These are phyloP conservation scores for Ligustrum vulgare DNA, from an alignment of 257 asterid species.

Conservation along the genomic window DNA sequence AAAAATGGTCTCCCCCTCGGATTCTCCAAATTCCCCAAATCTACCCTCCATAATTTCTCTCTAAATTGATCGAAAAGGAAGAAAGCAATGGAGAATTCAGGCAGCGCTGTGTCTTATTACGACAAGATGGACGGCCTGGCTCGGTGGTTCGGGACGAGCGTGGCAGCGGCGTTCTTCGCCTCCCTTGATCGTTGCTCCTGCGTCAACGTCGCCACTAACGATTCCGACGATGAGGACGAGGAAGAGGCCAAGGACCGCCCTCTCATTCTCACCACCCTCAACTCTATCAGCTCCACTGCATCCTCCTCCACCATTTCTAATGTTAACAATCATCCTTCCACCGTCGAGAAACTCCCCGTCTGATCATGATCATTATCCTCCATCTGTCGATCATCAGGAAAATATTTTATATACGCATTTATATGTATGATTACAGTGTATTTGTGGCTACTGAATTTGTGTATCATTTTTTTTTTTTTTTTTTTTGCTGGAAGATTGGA, in stretches of 20 bases:
- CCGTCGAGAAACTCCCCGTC: slow-evolving; percentile 10
- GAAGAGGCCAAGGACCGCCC: slow-evolving; percentile 42
- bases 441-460: neutral
- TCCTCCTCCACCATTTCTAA: neutral
- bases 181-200: slow-evolving; percentile 49
- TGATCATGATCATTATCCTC: neutral
- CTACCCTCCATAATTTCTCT: neutral
- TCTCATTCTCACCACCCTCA: slow-evolving; percentile 33
- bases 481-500: neutral
- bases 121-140: slow-evolving; percentile 42
- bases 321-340: neutral
- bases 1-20: neutral
- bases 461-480: neutral
- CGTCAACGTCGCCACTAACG: slow-evolving; percentile 37
- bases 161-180: slow-evolving; percentile 47
- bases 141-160: slow-evolving; percentile 35
- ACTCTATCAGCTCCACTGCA: slow-evolving; percentile 2
- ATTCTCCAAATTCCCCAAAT: neutral
- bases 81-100: neutral
- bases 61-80: neutral
- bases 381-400: neutral
- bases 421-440: neutral
- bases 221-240: slow-evolving; percentile 30
- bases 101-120: neutral
- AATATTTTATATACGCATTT: neutral